Evolutionary conservation across 2,329 filamentous ascomycete species (phyloP), one percentile per base, ranked within the genome.

Genomic region (Fusarium sp.): DNA sequence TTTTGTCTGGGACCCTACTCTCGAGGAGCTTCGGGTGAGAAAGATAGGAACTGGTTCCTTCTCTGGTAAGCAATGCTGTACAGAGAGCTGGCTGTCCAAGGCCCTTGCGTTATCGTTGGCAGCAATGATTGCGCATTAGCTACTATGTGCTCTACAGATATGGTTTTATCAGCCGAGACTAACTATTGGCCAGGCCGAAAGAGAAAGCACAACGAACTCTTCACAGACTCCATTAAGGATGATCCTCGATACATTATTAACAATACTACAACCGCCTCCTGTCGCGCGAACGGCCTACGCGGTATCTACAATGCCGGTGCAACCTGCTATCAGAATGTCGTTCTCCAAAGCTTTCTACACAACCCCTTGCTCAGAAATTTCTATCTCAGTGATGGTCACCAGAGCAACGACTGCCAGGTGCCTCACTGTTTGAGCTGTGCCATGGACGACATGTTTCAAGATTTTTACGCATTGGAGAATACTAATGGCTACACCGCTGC

Each of bases 281-380:
- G 95, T 77, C 90, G 93, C 58, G 94, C 93, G 20, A 94, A 92
- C 71, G 95, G 96, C 12, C 88, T 98, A 38, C 90, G 96, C 35
- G 95, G 95, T 31, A 91, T 99, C 64, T 98, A 97, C 80, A 99
- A 98, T 76, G 95, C 97, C 78, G 96, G 95, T n/a, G 94, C 97
- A 61, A 98, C 96, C 13, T 99, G 95, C 83, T 99, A 98, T 80
- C 95, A 98, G 86, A 97, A 96, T 74, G 95, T 98, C 29, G 94
- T 98, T 47, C 85, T 99, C 18, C 96, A 98, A 79, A 94, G 92
- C 58, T 90, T 99, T 73, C 88, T 98, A 56, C 95, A 98, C 82
- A 98, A 98, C 76, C 95, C 95, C 1, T 86, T 98, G 43, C 87
- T 99, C 29, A 90, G 93, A 63, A 94, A 95, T 73, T 98, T 93